Conservation (phyloP, 495 filamentous ascomycete species). For the Xylaria curta region DNA sequence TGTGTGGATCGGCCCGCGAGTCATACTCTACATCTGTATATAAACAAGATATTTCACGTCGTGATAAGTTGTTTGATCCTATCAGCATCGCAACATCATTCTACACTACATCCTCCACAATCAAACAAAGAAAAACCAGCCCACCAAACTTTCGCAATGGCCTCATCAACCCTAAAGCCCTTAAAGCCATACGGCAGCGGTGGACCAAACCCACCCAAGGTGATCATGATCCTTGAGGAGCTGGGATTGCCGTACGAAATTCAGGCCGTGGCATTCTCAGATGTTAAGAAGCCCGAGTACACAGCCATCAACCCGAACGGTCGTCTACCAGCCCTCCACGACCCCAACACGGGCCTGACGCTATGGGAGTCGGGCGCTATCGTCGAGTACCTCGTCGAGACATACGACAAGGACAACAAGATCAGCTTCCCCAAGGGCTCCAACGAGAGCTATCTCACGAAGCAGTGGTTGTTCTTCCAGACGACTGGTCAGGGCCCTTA, state of each 20-base stretch:
- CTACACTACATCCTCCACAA: not conserved
- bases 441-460: slow-evolving; percentile 57
- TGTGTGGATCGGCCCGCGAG: not conserved
- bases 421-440: slow-evolving; percentile 60
- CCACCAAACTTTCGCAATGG: not conserved
- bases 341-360: slow-evolving; percentile 63
- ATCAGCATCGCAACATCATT: not conserved
- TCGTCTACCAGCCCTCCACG: slow-evolving; percentile 57
- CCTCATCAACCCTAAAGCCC: slow-evolving; percentile 36
- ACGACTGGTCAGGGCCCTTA: slow-evolving; percentile 73
- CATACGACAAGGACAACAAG: slow-evolving; percentile 65
- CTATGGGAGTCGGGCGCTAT: slow-evolving; percentile 77
- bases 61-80: not conserved
- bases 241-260: slow-evolving; percentile 64
- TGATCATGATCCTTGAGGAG: slow-evolving; percentile 67
- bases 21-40: not conserved
- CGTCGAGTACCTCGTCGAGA: slow-evolving; percentile 68
- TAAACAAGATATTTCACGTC: not conserved
- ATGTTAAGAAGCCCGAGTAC: slow-evolving; percentile 65
- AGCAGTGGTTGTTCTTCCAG: slow-evolving; percentile 75
- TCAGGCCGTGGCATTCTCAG: slow-evolving; percentile 47
- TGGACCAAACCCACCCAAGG: slow-evolving; percentile 61
- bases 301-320: slow-evolving; percentile 71
- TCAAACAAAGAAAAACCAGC: not conserved
- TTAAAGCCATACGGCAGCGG: slow-evolving; percentile 45